These are phyloP conservation scores for Phytophthora sojae DNA, from an alignment of 352 stramenopile genomes.

Conservation along the genomic window DNA sequence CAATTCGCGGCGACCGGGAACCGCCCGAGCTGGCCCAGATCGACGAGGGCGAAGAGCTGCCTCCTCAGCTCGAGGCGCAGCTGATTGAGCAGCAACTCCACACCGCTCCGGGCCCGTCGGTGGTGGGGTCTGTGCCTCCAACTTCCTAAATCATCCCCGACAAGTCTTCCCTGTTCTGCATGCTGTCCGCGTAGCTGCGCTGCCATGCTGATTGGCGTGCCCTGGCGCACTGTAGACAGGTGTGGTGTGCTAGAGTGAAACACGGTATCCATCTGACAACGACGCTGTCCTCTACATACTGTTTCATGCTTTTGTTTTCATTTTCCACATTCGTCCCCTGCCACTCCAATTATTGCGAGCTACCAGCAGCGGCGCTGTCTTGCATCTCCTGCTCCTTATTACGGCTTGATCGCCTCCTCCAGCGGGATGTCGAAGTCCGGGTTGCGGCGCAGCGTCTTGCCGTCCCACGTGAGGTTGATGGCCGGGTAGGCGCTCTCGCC, in stretches of 20 bases:
- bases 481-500: constrained; percentile 81
- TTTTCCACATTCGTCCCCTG: constrained; percentile 22
- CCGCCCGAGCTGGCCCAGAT: constrained; percentile 39
- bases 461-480: constrained; percentile 89
- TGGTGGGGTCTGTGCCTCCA: constrained; percentile 29
- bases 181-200: background rate
- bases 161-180: constrained; percentile 8
- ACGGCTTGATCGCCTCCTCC: constrained; percentile 67
- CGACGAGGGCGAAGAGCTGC: constrained; percentile 39
- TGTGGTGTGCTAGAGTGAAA: constrained; percentile 29
- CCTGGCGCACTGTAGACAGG: constrained; percentile 23
- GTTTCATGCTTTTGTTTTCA: constrained; percentile 40
- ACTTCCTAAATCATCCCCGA: constrained; percentile 16
- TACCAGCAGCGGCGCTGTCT: no score
- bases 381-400: no score
- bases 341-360: no score
- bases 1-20: constrained; percentile 72
- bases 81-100: constrained; percentile 47
- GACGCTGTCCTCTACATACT: constrained; percentile 18
- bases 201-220: constrained; percentile 9
- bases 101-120: constrained; percentile 24
- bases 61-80: constrained; percentile 43
- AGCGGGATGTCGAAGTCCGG: constrained; percentile 84
- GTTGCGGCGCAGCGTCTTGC: constrained; percentile 80
- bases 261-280: constrained; percentile 28